Evolutionary conservation across 1,284 basidiomycete genomes (phyloP).

Genomic region (Sphagnurus paluster): DNA sequence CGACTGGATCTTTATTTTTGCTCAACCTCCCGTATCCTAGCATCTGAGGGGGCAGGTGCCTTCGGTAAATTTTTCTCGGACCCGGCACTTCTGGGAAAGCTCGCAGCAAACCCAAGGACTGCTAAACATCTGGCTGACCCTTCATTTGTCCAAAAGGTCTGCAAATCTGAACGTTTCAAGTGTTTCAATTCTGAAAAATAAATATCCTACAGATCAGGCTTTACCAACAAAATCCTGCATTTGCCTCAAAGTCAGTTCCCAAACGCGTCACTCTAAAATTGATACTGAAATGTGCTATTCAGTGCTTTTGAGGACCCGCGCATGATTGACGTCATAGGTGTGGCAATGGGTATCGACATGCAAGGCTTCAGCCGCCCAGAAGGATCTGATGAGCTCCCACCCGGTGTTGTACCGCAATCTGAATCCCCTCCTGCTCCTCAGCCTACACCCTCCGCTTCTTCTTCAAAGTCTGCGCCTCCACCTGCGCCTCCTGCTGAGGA

Average conservation of each 20-base stretch:
- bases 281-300: slow-evolving; percentile 5
- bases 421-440: slow-evolving; percentile 37
- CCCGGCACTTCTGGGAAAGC: slow-evolving; percentile 81
- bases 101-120: slow-evolving; percentile 87
- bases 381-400: slow-evolving; percentile 80
- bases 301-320: slow-evolving; percentile 79
- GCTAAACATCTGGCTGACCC: slow-evolving; percentile 83
- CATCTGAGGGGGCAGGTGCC: slow-evolving; percentile 45
- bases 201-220: slow-evolving; percentile 46
- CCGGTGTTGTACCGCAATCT: slow-evolving; percentile 44
- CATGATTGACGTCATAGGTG: slow-evolving; percentile 94
- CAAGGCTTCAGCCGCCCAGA: slow-evolving; percentile 85
- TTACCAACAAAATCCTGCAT: slow-evolving; percentile 62
- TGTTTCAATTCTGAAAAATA: background rate
- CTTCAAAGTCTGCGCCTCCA: slow-evolving; percentile 40
- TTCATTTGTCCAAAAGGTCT: slow-evolving; percentile 70
- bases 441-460: slow-evolving; percentile 38
- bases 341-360: slow-evolving; percentile 92
- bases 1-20: slow-evolving; percentile 3
- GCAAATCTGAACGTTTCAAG: background rate
- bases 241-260: slow-evolving; percentile 51
- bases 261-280: background rate
- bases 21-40: slow-evolving; percentile 19
- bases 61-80: slow-evolving; percentile 85
- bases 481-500: slow-evolving; percentile 41